A percentile compares a stretch with the other conserved stretches of the same genome.
phyloP scores from a whole-genome alignment of 495 filamentous ascomycete genomes.

The Penicillium odoratum region DNA sequence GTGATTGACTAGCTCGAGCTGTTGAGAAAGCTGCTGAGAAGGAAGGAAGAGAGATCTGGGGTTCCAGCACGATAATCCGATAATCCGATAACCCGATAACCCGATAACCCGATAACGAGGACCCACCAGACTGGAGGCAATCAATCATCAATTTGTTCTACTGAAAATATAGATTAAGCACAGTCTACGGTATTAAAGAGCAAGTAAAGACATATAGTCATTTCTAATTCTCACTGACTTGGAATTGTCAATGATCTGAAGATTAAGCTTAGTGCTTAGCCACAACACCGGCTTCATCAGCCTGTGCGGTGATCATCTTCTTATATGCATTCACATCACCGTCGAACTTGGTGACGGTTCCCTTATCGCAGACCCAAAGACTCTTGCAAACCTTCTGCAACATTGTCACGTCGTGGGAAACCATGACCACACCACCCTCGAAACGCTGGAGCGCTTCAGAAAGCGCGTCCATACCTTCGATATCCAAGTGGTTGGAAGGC shows the following conservation, averaged over 20 bases:
- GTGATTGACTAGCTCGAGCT: neutral
- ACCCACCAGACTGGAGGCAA: neutral
- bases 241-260: neutral
- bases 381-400: conserved; percentile 90
- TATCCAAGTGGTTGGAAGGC: conserved; percentile 97
- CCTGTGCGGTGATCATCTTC: conserved; percentile 90
- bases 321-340: conserved; percentile 98
- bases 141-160: neutral
- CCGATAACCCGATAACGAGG: neutral
- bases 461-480: conserved; percentile 98
- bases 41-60: conserved; percentile 5
- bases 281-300: conserved; percentile 80
- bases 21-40: neutral
- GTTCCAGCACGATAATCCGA: conserved; percentile 9
- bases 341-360: conserved; percentile 94
- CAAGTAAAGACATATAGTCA: neutral
- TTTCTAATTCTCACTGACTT: neutral
- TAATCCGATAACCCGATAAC: too few relatives aligned
- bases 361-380: conserved; percentile 95
- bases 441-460: conserved; percentile 80
- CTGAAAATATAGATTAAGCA: neutral
- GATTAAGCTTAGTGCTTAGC: conserved; percentile 33
- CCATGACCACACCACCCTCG: conserved; percentile 95
- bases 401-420: conserved; percentile 99
- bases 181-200: neutral